These are phyloP conservation scores for Populus hybrid DNA, from an alignment of 441 rosid genomes.

Conservation along the genomic window DNA sequence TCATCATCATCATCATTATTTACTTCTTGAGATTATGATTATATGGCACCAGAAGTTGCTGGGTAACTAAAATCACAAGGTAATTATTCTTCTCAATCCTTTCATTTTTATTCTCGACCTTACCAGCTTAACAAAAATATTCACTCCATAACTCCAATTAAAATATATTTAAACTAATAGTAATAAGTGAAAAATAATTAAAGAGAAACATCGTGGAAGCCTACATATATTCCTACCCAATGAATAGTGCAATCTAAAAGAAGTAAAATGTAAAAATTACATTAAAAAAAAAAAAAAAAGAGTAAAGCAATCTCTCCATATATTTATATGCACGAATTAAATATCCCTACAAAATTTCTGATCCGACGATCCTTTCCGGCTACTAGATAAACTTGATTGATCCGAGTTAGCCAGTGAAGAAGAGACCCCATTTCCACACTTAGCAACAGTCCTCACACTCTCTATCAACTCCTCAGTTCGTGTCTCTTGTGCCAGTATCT, in stretches of 20 bases:
- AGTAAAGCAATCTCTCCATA: background rate
- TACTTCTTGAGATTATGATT: too few relatives aligned
- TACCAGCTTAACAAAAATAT: too few relatives aligned
- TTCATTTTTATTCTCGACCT: too few relatives aligned
- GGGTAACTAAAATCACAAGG: too few relatives aligned
- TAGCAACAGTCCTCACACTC: slow-evolving; percentile 89
- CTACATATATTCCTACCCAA: background rate
- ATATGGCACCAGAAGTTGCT: too few relatives aligned
- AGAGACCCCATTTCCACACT: slow-evolving; percentile 48
- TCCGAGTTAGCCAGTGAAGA: slow-evolving; percentile 47
- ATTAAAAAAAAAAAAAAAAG: slow-evolving; percentile 1
- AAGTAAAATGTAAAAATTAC: background rate
- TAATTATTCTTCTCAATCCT: too few relatives aligned
- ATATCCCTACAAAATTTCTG: slow-evolving; percentile 11
- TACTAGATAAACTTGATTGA: slow-evolving; percentile 58
- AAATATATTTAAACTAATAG: too few relatives aligned
- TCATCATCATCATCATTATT: background rate
- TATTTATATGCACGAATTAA: background rate
- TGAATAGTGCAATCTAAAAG: background rate
- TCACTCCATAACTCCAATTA: too few relatives aligned
- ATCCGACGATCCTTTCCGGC: slow-evolving; percentile 43
- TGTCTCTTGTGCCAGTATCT: slow-evolving; percentile 67
- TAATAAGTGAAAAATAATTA: background rate
- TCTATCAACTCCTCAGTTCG: slow-evolving; percentile 85
- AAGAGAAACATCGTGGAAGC: background rate